Evolutionary conservation across 2,329 filamentous ascomycete species (phyloP), one percentile per base, ranked within the genome.

Genomic region (Epicoccum nigrum): DNA sequence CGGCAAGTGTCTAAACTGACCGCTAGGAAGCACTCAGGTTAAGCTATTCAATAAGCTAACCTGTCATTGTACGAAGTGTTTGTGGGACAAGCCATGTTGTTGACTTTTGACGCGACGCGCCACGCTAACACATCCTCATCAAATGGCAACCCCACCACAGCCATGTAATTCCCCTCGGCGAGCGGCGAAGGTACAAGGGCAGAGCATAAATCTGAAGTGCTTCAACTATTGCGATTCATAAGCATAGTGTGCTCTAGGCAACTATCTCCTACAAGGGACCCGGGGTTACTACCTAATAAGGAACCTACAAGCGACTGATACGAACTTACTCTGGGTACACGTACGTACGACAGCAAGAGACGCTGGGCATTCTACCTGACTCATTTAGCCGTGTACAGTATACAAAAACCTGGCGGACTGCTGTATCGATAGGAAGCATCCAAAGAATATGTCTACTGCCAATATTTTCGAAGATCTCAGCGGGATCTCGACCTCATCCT

Each of bases 391-490:
- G 30, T 40, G 38, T 25, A 25, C 23, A 33, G 44, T 17, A 51
- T 37, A 45, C 19, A 51, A 32, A 25, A 17, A 21, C 17, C 19
- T 7, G 7, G 20, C 15, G 15, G 5, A n/a, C 21, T n/a, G 17
- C 17, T 11, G 7, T 4, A 9, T 25, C 23, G 23, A 25, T 9
- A 25, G 2, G 9, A 25, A 25, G 23, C 23, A 2, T 25, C 17
- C 19, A 20, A 28, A 19, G 16, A 7, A 37, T 4, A 69, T 68
- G 63, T 39, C 56, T 33, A 53, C 59, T 6, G 54, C 35, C 38
- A 67, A 64, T 28, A 59, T 59, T 4, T 73, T 72, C 38, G 67
- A 72, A 56, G 77, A 79, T 55, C 65, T 78, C 7, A 74, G 70
- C 38, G 72, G 73, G 15, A 59, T 73, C 17, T 65, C 65, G 3